phyloP scores from a whole-genome alignment of 768 basidiomycete genomes.

The Porphyrellus cyaneotinctus region DNA sequence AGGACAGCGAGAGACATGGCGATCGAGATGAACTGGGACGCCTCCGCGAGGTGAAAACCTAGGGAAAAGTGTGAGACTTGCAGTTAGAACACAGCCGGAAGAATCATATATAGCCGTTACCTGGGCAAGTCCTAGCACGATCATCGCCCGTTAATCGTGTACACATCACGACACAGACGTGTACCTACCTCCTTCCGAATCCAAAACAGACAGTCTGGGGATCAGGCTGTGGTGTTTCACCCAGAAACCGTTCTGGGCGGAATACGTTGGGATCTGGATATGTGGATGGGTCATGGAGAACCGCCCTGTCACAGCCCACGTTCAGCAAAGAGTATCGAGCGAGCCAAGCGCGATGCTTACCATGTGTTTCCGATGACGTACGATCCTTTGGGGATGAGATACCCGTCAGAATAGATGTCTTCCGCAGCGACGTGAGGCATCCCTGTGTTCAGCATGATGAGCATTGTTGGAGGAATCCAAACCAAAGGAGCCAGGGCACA shows the following conservation, averaged over 20 bases:
- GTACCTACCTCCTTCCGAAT: constrained; percentile 27
- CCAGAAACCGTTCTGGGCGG: constrained; percentile 34
- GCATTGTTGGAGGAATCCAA: no score
- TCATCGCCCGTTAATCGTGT: not conserved
- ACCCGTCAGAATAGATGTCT: constrained; percentile 16
- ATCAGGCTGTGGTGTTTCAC: constrained; percentile 17
- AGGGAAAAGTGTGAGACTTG: no score
- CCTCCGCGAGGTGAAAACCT: constrained; percentile 31
- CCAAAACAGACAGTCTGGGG: constrained; percentile 21
- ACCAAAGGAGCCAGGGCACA: constrained; percentile 1
- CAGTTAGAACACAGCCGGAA: no score
- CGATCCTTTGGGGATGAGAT: constrained; percentile 25
- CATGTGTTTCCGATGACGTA: constrained; percentile 21
- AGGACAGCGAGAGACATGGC: constrained; percentile 44
- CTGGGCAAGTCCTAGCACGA: constrained; percentile 18
- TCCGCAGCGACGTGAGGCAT: constrained; percentile 17
- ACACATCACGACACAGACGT: not conserved
- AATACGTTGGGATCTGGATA: constrained; percentile 34
- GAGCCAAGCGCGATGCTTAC: constrained; percentile 12
- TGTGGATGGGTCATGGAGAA: constrained; percentile 45
- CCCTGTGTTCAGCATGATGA: constrained; percentile 1
- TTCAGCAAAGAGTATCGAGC: not conserved
- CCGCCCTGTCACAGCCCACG: constrained; percentile 41
- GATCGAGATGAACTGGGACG: constrained; percentile 23
- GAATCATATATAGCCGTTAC: no score